These are phyloP conservation scores for Rosa hybrid DNA, from an alignment of 331 rosid genomes.

Conservation along the genomic window DNA sequence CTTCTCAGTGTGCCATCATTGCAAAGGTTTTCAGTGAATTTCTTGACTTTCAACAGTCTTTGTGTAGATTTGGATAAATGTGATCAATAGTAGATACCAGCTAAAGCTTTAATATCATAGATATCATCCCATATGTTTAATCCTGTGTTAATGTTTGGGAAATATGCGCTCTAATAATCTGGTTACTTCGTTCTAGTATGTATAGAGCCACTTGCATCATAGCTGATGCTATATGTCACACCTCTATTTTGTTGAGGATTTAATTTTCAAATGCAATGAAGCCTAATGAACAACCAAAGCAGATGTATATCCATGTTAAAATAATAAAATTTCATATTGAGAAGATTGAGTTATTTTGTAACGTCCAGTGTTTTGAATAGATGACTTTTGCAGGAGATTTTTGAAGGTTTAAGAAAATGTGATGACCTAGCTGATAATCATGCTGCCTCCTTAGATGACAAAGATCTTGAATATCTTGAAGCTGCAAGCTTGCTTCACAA, in stretches of 20 bases:
- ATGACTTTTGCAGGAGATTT: conserved; percentile 31
- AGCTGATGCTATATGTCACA: neutral
- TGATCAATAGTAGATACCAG: neutral
- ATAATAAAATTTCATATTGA: neutral
- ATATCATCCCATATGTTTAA: neutral
- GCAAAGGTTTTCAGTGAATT: conserved; percentile 28
- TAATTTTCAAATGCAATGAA: neutral
- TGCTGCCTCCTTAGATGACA: conserved; percentile 25
- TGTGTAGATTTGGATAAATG: neutral
- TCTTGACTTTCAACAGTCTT: neutral
- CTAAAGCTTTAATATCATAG: neutral
- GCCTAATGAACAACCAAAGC: neutral
- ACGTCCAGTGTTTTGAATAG: conserved; percentile 4
- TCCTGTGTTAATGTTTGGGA: neutral
- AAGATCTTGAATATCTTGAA: conserved; percentile 45
- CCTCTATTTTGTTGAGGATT: neutral
- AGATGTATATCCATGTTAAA: neutral
- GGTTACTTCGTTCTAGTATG: neutral
- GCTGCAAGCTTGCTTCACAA: conserved; percentile 44
- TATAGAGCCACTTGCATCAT: neutral
- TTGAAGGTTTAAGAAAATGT: conserved; percentile 32
- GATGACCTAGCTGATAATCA: conserved; percentile 2
- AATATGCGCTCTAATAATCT: neutral
- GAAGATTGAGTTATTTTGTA: neutral
- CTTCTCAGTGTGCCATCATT: conserved; percentile 30